These are phyloP conservation scores for Staphylotrichum longicolle DNA, from an alignment of 495 filamentous ascomycete species.

Conservation along the genomic window DNA sequence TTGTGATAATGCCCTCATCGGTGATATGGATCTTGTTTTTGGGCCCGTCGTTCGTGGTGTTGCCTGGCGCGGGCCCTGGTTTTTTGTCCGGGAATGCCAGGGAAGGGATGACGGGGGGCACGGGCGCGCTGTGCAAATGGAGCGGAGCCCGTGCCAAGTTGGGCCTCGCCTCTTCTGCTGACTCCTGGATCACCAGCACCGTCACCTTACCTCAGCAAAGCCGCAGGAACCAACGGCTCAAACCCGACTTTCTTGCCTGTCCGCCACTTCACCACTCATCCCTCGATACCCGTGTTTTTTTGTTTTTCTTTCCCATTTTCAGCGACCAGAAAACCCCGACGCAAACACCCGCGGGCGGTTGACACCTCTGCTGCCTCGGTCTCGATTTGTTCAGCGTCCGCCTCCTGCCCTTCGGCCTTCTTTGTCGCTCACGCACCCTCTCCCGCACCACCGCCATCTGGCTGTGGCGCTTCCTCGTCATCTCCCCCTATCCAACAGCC, in stretches of 20 bases:
- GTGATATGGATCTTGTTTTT: not conserved
- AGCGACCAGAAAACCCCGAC: not conserved
- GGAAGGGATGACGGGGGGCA: not conserved
- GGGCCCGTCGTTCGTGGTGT: not conserved
- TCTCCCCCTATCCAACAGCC: not conserved
- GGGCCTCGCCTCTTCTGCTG: conserved; percentile 14
- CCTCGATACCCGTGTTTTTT: conserved; percentile 3
- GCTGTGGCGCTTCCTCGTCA: too few relatives aligned
- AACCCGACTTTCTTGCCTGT: not conserved
- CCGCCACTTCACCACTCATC: not conserved
- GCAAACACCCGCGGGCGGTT: not conserved
- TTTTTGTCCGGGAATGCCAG: not conserved
- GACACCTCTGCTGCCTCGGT: too few relatives aligned
- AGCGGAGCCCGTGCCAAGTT: conserved; percentile 11
- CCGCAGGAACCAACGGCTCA: conserved; percentile 9
- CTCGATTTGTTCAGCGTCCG: too few relatives aligned
- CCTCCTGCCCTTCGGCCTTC: too few relatives aligned
- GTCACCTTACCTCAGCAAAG: conserved; percentile 19
- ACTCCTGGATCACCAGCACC: conserved; percentile 15
- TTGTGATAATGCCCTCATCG: not conserved
- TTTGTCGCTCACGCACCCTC: too few relatives aligned
- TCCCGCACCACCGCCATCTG: too few relatives aligned
- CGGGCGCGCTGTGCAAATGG: conserved; percentile 10
- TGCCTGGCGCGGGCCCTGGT: not conserved
- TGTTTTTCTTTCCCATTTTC: not conserved